These are phyloP conservation scores for Teunomyces pallodes DNA, from an alignment of 805 yeast species.

Conservation along the genomic window DNA sequence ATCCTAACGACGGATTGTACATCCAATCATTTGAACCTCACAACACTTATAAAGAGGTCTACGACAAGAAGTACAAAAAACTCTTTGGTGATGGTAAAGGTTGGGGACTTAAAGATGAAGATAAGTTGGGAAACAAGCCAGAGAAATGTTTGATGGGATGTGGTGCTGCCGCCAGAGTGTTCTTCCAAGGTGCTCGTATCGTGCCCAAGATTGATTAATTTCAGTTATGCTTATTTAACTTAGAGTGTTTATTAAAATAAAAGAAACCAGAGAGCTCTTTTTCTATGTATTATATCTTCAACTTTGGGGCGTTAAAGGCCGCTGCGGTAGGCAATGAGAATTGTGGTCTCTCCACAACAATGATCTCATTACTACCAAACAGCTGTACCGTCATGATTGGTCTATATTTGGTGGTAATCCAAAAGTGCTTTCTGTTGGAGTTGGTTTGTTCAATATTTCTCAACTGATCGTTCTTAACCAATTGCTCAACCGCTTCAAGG, in stretches of 20 bases:
- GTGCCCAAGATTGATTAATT: slow-evolving; percentile 25
- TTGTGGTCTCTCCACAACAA: slow-evolving; percentile 76
- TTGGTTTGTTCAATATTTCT: slow-evolving; percentile 12
- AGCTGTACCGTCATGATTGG: slow-evolving; percentile 63
- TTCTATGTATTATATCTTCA: slow-evolving; percentile 35
- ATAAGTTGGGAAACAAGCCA: slow-evolving; percentile 43
- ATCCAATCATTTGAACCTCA: slow-evolving; percentile 59
- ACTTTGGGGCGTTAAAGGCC: slow-evolving; percentile 63
- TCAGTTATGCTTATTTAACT: background rate
- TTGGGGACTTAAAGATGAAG: slow-evolving; percentile 50
- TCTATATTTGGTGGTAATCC: slow-evolving; percentile 73
- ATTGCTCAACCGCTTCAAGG: slow-evolving; percentile 19
- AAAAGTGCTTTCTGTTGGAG: slow-evolving; percentile 48
- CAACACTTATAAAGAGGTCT: slow-evolving; percentile 48
- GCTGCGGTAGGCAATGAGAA: slow-evolving; percentile 55
- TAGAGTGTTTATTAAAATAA: background rate
- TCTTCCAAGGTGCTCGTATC: slow-evolving; percentile 65
- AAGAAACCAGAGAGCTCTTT: background rate
- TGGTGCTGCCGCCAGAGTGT: slow-evolving; percentile 67
- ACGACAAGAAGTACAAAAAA: slow-evolving; percentile 45
- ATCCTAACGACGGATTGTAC: slow-evolving; percentile 58
- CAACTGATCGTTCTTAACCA: slow-evolving; percentile 29
- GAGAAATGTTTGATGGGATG: slow-evolving; percentile 58
- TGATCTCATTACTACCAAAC: slow-evolving; percentile 54
- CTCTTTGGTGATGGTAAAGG: slow-evolving; percentile 56